Evolutionary conservation across 2,329 filamentous ascomycete genomes (phyloP).

Genomic region (Triangularia setosa): DNA sequence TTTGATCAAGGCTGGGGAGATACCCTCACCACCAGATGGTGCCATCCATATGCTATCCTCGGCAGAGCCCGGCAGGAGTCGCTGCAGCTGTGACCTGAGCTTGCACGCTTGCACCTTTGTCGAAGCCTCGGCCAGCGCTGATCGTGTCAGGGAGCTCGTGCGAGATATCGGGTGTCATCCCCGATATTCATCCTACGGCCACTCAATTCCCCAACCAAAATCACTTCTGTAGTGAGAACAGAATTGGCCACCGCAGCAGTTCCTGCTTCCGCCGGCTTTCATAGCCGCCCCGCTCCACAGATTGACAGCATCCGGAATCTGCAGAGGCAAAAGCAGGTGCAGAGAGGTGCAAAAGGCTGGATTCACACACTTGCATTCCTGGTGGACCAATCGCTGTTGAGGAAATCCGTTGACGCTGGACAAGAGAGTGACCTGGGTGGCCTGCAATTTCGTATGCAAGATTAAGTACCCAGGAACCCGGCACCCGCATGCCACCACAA

Average conservation of each 20-base stretch:
- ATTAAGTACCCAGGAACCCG: background rate
- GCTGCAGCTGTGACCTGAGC: slow-evolving; percentile 2
- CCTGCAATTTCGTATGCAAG: background rate
- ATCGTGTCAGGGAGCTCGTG: slow-evolving; percentile 13
- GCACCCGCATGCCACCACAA: slow-evolving; percentile 8
- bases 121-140: slow-evolving; percentile 4
- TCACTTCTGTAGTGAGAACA: background rate
- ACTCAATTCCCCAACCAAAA: background rate
- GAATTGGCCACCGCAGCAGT: background rate
- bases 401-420: background rate
- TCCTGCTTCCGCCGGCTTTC: background rate
- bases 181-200: background rate
- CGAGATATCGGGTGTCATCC: background rate
- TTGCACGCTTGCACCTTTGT: background rate
- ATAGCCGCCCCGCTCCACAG: background rate
- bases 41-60: slow-evolving; percentile 22
- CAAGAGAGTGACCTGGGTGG: background rate
- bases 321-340: background rate
- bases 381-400: background rate
- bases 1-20: slow-evolving; percentile 4
- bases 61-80: slow-evolving; percentile 16
- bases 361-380: background rate
- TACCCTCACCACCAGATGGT: slow-evolving; percentile 18
- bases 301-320: background rate
- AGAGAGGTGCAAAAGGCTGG: background rate